phyloP scores from a whole-genome alignment of 1,284 basidiomycete genomes.

The Tylopilus sp. region DNA sequence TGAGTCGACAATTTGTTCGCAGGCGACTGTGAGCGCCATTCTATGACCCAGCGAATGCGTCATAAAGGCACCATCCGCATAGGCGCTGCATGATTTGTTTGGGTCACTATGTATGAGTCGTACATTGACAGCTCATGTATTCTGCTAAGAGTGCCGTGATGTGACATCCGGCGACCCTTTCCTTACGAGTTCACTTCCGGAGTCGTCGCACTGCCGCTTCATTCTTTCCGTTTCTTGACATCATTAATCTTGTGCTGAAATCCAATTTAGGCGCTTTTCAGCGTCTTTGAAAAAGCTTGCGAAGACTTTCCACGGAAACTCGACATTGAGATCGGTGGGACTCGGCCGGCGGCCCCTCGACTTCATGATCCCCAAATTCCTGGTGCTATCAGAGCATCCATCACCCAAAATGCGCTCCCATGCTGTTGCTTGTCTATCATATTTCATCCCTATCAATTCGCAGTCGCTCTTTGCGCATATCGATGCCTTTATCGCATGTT shows the following conservation, averaged over 20 bases:
- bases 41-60: conserved; percentile 6
- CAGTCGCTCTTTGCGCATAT: conserved; percentile 92
- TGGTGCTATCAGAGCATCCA: conserved; percentile 86
- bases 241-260: conserved; percentile 33
- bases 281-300: conserved; percentile 94
- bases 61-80: conserved; percentile 1
- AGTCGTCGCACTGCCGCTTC: conserved; percentile 7
- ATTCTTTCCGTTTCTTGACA: conserved; percentile 13
- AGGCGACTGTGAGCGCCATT: neutral
- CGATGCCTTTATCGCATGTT: conserved; percentile 91
- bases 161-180: conserved; percentile 4
- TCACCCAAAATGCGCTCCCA: conserved; percentile 93
- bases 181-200: conserved; percentile 7
- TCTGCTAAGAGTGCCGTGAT: conserved; percentile 17
- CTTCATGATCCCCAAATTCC: conserved; percentile 96
- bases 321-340: conserved; percentile 92
- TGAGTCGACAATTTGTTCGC: conserved; percentile 52
- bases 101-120: neutral
- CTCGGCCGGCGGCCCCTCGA: conserved; percentile 90
- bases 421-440: conserved; percentile 94
- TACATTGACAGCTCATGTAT: conserved; percentile 9
- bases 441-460: conserved; percentile 89
- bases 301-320: conserved; percentile 97
- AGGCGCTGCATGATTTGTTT: conserved; percentile 21
- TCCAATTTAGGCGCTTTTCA: conserved; percentile 85